Evolutionary conservation across 805 yeast genomes (phyloP).

Genomic region (Tetrapisispora iriomotensis): DNA sequence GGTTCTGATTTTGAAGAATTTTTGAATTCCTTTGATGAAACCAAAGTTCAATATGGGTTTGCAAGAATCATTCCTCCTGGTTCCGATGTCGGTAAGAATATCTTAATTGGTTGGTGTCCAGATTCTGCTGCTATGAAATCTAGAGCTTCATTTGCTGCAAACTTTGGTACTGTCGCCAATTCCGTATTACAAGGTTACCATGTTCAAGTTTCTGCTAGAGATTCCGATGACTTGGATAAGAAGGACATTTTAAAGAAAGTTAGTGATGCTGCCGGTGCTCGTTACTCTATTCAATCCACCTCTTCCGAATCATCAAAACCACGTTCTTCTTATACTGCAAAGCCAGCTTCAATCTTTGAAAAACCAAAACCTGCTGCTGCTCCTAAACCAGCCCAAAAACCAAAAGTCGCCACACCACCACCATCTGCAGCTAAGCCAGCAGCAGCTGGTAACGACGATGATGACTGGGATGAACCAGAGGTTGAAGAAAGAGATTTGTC

Average conservation of each 20-base stretch:
- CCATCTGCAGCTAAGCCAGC: conserved; percentile 8
- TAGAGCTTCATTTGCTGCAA: conserved; percentile 65
- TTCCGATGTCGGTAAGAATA: conserved; percentile 77
- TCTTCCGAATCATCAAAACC: conserved; percentile 25
- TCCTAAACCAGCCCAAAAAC: conserved; percentile 9
- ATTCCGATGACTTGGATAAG: conserved; percentile 77
- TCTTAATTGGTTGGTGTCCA: conserved; percentile 93
- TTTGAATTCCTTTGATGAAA: conserved; percentile 72
- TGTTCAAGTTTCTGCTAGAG: conserved; percentile 95
- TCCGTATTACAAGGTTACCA: conserved; percentile 73
- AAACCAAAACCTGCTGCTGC: conserved; percentile 17
- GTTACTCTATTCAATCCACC: conserved; percentile 59
- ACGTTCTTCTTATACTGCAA: conserved; percentile 25
- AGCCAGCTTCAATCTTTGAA: conserved; percentile 7
- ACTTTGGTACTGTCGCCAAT: conserved; percentile 62
- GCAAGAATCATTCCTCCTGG: conserved; percentile 83
- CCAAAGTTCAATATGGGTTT: conserved; percentile 83
- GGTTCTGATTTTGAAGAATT: conserved; percentile 69
- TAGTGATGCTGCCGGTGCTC: conserved; percentile 90
- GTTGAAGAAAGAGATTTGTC: conserved; percentile 40
- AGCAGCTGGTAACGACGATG: conserved; percentile 24
- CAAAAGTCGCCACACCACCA: conserved; percentile 9
- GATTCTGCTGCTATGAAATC: conserved; percentile 82
- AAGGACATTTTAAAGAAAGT: conserved; percentile 65
- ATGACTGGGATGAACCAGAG: conserved; percentile 39